Conservation (phyloP, 2,329 filamentous ascomycete species). For the Botrytis medusae region DNA sequence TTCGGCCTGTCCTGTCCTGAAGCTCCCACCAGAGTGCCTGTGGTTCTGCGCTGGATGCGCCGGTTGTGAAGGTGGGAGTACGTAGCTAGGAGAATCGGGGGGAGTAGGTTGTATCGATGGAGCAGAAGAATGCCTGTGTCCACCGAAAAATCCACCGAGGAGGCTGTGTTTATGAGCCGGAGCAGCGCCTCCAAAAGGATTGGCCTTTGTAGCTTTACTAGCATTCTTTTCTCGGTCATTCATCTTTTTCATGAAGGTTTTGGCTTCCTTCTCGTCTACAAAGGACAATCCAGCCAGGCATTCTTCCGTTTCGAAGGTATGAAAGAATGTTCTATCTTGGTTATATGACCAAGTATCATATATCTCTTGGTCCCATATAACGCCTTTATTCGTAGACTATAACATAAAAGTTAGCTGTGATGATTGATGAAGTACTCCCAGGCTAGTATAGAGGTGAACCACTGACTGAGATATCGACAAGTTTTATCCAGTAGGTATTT, state of each 20-base stretch:
- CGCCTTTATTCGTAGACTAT: conserved; percentile 74
- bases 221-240: conserved; percentile 94
- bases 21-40: conserved; percentile 46
- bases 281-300: conserved; percentile 90
- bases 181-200: conserved; percentile 63
- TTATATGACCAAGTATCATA: conserved; percentile 95
- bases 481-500: conserved; percentile 94
- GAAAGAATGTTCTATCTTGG: conserved; percentile 96
- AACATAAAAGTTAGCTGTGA: conserved; percentile 42
- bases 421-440: not conserved
- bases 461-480: conserved; percentile 92
- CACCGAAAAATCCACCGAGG: conserved; percentile 61
- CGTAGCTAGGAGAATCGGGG: conserved; percentile 55
- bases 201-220: conserved; percentile 78
- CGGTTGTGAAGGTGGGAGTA: conserved; percentile 38
- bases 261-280: conserved; percentile 95
- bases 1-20: conserved; percentile 54
- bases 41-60: conserved; percentile 35
- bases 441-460: conserved; percentile 8
- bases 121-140: conserved; percentile 58
- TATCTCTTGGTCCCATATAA: conserved; percentile 97
- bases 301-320: conserved; percentile 93
- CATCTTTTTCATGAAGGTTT: conserved; percentile 96
- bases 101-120: conserved; percentile 47
- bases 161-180: conserved; percentile 46